A percentile compares a stretch with the other conserved stretches of the same genome.
These are phyloP conservation scores for Colletotrichum sp. DNA, from an alignment of 2,329 filamentous ascomycete species.

Conservation along the genomic window DNA sequence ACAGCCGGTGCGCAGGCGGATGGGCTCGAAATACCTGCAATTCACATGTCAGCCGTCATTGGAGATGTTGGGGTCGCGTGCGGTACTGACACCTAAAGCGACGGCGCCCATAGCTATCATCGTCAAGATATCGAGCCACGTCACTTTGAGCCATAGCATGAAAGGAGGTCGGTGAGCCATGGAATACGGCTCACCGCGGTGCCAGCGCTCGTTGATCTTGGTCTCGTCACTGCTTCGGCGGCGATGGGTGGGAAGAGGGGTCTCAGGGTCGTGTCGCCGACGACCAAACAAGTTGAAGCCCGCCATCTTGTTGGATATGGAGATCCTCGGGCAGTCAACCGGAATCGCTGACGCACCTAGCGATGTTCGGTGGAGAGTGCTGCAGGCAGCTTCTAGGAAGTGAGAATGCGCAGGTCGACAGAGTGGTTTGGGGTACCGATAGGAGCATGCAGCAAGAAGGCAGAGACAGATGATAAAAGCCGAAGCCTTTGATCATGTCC, in stretches of 20 bases:
- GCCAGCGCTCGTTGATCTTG: background rate
- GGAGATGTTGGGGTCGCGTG: constrained; percentile 26
- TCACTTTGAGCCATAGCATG: constrained; percentile 72
- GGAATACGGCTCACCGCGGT: constrained; percentile 31
- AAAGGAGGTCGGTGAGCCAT: constrained; percentile 63
- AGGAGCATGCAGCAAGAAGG: background rate
- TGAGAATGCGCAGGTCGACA: background rate
- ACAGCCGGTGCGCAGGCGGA: constrained; percentile 71
- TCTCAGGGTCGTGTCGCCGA: background rate
- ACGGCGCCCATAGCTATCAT: constrained; percentile 71
- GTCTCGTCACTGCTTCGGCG: constrained; percentile 7
- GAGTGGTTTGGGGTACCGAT: background rate
- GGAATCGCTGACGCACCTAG: background rate
- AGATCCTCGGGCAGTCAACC: background rate
- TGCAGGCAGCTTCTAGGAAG: background rate
- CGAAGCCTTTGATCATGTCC: background rate
- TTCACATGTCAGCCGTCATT: background rate
- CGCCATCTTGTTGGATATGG: background rate
- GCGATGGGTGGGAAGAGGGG: background rate
- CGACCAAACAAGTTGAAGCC: constrained; percentile 1
- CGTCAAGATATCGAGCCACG: constrained; percentile 72
- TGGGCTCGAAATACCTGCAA: constrained; percentile 64
- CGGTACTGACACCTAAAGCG: constrained; percentile 65
- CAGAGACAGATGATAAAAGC: background rate
- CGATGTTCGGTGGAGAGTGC: too few species aligned